phyloP scores from a whole-genome alignment of 2,329 filamentous ascomycete genomes.

The Gliomastix tumulicola region DNA sequence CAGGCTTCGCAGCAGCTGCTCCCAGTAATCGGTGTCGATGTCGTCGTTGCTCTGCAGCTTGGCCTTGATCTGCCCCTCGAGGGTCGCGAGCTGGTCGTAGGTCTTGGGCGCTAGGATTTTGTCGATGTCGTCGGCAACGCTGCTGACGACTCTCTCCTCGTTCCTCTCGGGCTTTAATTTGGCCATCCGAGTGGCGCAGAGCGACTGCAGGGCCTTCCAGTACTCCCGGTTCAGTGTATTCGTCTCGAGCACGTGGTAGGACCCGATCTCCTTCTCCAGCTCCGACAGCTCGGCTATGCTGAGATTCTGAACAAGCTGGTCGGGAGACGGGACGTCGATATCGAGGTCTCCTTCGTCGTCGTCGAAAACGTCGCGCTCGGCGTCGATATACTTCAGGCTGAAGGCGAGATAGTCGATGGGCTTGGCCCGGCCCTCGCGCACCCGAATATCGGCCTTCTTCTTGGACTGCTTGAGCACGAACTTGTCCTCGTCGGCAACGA shows the following conservation, averaged over 20 bases:
- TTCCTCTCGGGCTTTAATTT: constrained; percentile 52
- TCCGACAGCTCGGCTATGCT: constrained; percentile 61
- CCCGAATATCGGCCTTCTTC: constrained; percentile 93
- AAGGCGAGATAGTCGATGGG: constrained; percentile 93
- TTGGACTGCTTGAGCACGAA: constrained; percentile 96
- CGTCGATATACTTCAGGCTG: constrained; percentile 80
- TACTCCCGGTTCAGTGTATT: constrained; percentile 76
- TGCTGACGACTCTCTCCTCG: constrained; percentile 70
- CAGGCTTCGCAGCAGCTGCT: constrained; percentile 78
- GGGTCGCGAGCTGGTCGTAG: constrained; percentile 74
- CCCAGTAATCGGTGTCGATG: constrained; percentile 97
- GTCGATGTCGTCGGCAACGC: constrained; percentile 83
- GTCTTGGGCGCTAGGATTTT: constrained; percentile 79
- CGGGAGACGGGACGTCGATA: constrained; percentile 72
- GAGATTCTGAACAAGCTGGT: constrained; percentile 71
- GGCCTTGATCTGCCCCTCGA: constrained; percentile 79
- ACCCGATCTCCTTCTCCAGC: constrained; percentile 72
- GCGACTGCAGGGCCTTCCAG: constrained; percentile 84
- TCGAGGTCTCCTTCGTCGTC: constrained; percentile 69
- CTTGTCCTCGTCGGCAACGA: constrained; percentile 89
- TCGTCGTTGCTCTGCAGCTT: constrained; percentile 86
- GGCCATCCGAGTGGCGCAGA: constrained; percentile 70
- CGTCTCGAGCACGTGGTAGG: constrained; percentile 76
- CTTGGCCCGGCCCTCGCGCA: constrained; percentile 83
- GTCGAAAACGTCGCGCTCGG: constrained; percentile 77